A percentile compares a stretch with the other conserved stretches of the same genome.
Evolutionary conservation across 768 basidiomycete genomes (phyloP).

Genomic region (Lactarius indigo): DNA sequence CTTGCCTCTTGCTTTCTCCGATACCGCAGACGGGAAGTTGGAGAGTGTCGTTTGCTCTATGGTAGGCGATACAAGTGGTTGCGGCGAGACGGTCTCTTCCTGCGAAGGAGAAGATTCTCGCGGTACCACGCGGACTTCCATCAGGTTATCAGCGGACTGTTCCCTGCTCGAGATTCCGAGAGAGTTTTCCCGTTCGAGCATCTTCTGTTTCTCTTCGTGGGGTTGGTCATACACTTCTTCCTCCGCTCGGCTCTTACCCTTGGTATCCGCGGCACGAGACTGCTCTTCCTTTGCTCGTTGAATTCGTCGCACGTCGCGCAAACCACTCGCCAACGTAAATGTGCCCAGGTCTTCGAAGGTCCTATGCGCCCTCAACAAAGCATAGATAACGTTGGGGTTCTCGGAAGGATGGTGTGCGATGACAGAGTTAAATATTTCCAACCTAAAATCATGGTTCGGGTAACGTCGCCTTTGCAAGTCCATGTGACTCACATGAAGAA

Average conservation of each 20-base stretch:
- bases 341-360: slow-evolving; percentile 88
- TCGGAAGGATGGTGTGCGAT: slow-evolving; percentile 73
- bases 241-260: slow-evolving; percentile 41
- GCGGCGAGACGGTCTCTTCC: slow-evolving; percentile 29
- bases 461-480: not conserved
- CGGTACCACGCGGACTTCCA: slow-evolving; percentile 23
- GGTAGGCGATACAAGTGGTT: slow-evolving; percentile 44
- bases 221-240: slow-evolving; percentile 39
- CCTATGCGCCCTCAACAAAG: slow-evolving; percentile 78
- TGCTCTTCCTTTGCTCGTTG: slow-evolving; percentile 74
- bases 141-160: slow-evolving; percentile 21
- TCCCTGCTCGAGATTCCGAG: slow-evolving; percentile 22
- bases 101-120: slow-evolving; percentile 26
- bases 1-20: slow-evolving; percentile 93
- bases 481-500: slow-evolving; percentile 72
- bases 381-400: slow-evolving; percentile 87
- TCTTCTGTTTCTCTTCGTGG: slow-evolving; percentile 61
- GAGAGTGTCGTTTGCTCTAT: slow-evolving; percentile 32
- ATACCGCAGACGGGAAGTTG: slow-evolving; percentile 37
- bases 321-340: slow-evolving; percentile 81
- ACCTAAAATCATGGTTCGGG: slow-evolving; percentile 40
- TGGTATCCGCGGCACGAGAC: slow-evolving; percentile 35
- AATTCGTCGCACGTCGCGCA: slow-evolving; percentile 77
- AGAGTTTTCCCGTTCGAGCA: slow-evolving; percentile 53
- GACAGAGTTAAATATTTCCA: slow-evolving; percentile 89